Percentiles rank a stretch among this genome's conserved stretches.
These are phyloP conservation scores for Aspergillus neoniger DNA, from an alignment of 2,329 filamentous ascomycete species.

Conservation along the genomic window DNA sequence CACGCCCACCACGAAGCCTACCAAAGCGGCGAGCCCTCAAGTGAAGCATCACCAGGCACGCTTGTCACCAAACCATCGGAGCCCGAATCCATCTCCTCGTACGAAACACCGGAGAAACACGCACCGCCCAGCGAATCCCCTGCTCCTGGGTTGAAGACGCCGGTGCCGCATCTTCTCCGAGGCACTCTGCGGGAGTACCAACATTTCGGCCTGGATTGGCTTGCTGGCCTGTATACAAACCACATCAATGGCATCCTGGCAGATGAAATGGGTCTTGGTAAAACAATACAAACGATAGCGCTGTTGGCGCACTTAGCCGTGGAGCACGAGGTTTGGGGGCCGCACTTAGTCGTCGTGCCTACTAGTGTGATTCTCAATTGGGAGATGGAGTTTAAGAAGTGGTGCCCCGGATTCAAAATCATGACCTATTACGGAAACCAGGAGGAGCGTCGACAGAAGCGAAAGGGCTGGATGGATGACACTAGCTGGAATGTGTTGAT, in stretches of 20 bases:
- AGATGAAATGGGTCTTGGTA: constrained; percentile 97
- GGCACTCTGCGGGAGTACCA: constrained; percentile 94
- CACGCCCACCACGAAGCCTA: constrained; percentile 25
- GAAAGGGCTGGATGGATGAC: constrained; percentile 89
- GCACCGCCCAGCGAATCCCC: constrained; percentile 43
- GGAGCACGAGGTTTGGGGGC: constrained; percentile 88
- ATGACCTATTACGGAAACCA: constrained; percentile 94
- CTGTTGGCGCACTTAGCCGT: constrained; percentile 90
- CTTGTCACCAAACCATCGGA: constrained; percentile 48
- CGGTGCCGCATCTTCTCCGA: constrained; percentile 78
- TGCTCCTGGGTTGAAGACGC: constrained; percentile 59
- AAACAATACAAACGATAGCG: constrained; percentile 97
- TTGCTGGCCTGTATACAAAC: constrained; percentile 87
- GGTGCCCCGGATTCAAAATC: constrained; percentile 94
- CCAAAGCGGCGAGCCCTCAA: constrained; percentile 38
- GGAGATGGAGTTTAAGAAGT: constrained; percentile 99
- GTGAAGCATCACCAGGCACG: constrained; percentile 47
- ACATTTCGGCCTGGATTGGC: constrained; percentile 95
- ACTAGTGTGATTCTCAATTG: constrained; percentile 99
- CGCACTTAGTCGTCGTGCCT: constrained; percentile 92
- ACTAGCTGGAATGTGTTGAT: constrained; percentile 97
- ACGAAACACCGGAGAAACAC: constrained; percentile 39
- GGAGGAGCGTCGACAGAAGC: constrained; percentile 87
- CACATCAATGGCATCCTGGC: constrained; percentile 94
- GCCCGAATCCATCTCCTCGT: constrained; percentile 47